Percentiles rank a stretch among this genome's conserved stretches.
Evolutionary conservation across 495 filamentous ascomycete genomes (phyloP).

Genomic region (Hypoxylon cercidicola): DNA sequence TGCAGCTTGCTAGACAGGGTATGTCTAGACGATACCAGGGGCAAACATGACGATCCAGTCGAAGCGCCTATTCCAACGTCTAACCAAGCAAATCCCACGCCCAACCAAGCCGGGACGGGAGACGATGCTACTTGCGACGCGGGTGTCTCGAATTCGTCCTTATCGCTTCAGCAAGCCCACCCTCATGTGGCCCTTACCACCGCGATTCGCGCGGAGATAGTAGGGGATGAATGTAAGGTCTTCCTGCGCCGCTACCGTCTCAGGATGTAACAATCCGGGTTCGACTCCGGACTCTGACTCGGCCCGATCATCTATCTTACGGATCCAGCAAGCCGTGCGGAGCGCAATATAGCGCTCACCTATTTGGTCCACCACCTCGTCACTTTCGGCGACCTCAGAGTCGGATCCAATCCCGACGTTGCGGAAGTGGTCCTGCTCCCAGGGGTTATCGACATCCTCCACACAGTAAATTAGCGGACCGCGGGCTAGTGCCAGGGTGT

Average conservation of each 20-base stretch:
- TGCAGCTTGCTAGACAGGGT: constrained; percentile 37
- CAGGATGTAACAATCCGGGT: constrained; percentile 41
- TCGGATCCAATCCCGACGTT: constrained; percentile 53
- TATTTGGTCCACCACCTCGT: constrained; percentile 44
- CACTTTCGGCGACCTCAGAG: constrained; percentile 47
- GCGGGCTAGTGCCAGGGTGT: constrained; percentile 60
- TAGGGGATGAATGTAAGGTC: constrained; percentile 61
- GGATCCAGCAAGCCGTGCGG: constrained; percentile 42
- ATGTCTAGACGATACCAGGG: constrained; percentile 16
- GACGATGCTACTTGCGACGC: constrained; percentile 29
- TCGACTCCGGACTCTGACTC: constrained; percentile 36
- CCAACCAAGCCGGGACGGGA: constrained; percentile 24
- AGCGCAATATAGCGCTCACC: constrained; percentile 50
- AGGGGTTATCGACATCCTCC: constrained; percentile 67
- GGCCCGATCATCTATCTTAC: constrained; percentile 39
- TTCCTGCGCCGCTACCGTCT: constrained; percentile 35
- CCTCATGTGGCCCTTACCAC: constrained; percentile 63
- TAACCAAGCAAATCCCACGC: constrained; percentile 24
- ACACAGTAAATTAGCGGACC: constrained; percentile 69
- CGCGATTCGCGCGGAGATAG: constrained; percentile 62
- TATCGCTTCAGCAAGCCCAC: constrained; percentile 50
- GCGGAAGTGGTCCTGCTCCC: constrained; percentile 68
- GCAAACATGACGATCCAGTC: constrained; percentile 27
- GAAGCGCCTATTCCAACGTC: constrained; percentile 33
- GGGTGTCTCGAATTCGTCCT: constrained; percentile 20